These are phyloP conservation scores for Starmerella potacharoeniae DNA, from an alignment of 805 yeast species.

Conservation along the genomic window DNA sequence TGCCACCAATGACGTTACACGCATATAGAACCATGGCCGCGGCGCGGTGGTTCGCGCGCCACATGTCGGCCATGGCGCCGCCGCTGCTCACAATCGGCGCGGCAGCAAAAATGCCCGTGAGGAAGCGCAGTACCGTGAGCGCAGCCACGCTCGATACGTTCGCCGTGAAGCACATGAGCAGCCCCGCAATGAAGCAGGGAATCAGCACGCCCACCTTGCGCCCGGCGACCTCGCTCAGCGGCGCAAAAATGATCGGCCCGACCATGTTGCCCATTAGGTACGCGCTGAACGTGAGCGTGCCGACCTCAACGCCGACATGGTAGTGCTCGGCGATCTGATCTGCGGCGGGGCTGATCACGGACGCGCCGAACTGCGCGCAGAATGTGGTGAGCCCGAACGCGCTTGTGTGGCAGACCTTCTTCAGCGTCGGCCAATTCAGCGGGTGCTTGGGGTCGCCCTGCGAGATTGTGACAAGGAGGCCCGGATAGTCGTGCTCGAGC, in stretches of 20 bases:
- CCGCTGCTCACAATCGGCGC: slow-evolving; percentile 56
- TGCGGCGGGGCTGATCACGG: slow-evolving; percentile 42
- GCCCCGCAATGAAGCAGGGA: slow-evolving; percentile 39
- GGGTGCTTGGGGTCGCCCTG: slow-evolving; percentile 32
- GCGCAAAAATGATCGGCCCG: slow-evolving; percentile 50
- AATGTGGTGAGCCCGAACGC: slow-evolving; percentile 36
- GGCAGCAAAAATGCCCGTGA: slow-evolving; percentile 51
- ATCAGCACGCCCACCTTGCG: slow-evolving; percentile 40
- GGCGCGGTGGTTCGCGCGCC: slow-evolving; percentile 42
- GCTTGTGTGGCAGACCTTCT: slow-evolving; percentile 35
- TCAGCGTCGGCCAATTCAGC: slow-evolving; percentile 40
- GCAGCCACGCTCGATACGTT: slow-evolving; percentile 38
- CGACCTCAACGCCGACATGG: slow-evolving; percentile 35
- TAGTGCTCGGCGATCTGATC: slow-evolving; percentile 37
- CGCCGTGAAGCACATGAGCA: slow-evolving; percentile 32
- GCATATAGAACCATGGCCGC: slow-evolving; percentile 41
- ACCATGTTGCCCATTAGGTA: slow-evolving; percentile 52
- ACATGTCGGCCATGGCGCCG: slow-evolving; percentile 51
- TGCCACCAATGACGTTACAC: slow-evolving; percentile 37
- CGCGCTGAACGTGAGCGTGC: slow-evolving; percentile 41
- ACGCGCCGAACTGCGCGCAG: slow-evolving; percentile 46
- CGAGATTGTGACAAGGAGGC: slow-evolving; percentile 5
- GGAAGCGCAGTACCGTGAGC: slow-evolving; percentile 35
- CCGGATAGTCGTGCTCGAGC: slow-evolving; percentile 14
- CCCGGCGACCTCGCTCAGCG: slow-evolving; percentile 47